Evolutionary conservation across 2,329 filamentous ascomycete genomes (phyloP), one percentile per base, ranked within the genome.

Genomic region (Emergomyces orientalis): DNA sequence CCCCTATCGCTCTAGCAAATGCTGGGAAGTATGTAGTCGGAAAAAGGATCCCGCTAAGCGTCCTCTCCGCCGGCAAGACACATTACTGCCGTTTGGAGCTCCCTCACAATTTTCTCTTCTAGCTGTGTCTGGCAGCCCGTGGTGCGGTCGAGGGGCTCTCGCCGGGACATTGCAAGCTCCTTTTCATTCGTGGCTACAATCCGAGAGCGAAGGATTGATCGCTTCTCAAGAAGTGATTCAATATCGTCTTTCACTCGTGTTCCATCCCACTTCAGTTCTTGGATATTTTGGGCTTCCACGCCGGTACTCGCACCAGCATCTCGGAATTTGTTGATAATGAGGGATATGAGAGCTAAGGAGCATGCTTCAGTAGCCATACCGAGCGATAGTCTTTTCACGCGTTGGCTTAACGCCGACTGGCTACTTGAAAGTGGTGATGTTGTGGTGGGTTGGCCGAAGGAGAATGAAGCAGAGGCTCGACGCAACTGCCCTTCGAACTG

Each of bases 401-500:
- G 71, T 32, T 82, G 75, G 37, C 51, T 45, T 34, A 14, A 34
- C 55, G 61, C 17, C 63, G 65, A 45, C 67, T 69, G 58, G 58
- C 68, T 37, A 63, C 63, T 25, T 60, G 58, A 49, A 59, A 22
- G 71, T 62, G 9, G 75, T 70, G 11, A 71, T 25, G 80, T 73
- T 25, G 76, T 74, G 17, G 83, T 84, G 11, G 71, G 69, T 43
- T 76, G 74, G 22, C 70, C 71, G 13, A 72, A 69, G 9, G 90
- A 87, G 65, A 97, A 86, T 0, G 88, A 84, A 59, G 86, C 84
- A 8, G 88, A 83, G 14, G 90, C 90, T 37, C 89, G 85, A 51
- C 79, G 77, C 11, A 99, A 81, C 63, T 97, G 86, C 56, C 86
- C 83, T 13, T 90, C 88, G 74, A 96, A 99, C 72, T 91, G 88